Evolutionary conservation across 2,329 filamentous ascomycete species (phyloP).

Genomic region (Colletotrichum falcatum): DNA sequence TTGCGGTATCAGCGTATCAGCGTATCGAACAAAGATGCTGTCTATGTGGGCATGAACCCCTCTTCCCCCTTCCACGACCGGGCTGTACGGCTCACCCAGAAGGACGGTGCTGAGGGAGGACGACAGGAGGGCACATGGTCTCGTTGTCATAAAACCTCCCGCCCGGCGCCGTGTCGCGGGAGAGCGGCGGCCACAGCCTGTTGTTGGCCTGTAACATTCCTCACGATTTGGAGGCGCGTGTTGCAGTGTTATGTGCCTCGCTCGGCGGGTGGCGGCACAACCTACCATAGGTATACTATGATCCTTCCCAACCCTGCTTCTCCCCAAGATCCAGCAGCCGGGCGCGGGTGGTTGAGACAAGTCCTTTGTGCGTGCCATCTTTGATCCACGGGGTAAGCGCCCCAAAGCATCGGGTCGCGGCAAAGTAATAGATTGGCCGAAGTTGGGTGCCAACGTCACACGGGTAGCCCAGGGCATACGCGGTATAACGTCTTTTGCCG

Average conservation of each 20-base stretch:
- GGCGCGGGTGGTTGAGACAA: slow-evolving; percentile 28
- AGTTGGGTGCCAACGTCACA: slow-evolving; percentile 12
- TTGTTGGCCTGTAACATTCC: background rate
- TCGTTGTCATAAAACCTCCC: background rate
- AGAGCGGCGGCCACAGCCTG: background rate
- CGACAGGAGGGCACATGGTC: background rate
- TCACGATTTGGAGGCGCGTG: background rate
- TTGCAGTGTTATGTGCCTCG: background rate
- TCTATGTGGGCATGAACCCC: background rate
- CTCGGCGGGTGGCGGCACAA: slow-evolving; percentile 5
- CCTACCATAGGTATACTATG: background rate
- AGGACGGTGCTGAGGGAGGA: background rate
- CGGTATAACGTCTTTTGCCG: slow-evolving; percentile 35
- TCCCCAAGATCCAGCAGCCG: slow-evolving; percentile 14
- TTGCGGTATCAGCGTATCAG: background rate
- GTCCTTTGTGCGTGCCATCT: slow-evolving; percentile 31
- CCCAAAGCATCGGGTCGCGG: slow-evolving; percentile 30
- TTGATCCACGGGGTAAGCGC: slow-evolving; percentile 29
- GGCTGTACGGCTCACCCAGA: background rate
- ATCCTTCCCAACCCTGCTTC: background rate
- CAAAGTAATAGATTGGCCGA: slow-evolving; percentile 12
- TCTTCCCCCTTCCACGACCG: too few relatives aligned
- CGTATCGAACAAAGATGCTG: background rate
- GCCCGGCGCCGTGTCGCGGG: background rate
- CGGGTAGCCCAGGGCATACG: slow-evolving; percentile 13